A percentile compares a stretch with the other conserved stretches of the same genome.
phyloP scores from a whole-genome alignment of 345 rosid genomes.

The Odontarrhena argentea region DNA sequence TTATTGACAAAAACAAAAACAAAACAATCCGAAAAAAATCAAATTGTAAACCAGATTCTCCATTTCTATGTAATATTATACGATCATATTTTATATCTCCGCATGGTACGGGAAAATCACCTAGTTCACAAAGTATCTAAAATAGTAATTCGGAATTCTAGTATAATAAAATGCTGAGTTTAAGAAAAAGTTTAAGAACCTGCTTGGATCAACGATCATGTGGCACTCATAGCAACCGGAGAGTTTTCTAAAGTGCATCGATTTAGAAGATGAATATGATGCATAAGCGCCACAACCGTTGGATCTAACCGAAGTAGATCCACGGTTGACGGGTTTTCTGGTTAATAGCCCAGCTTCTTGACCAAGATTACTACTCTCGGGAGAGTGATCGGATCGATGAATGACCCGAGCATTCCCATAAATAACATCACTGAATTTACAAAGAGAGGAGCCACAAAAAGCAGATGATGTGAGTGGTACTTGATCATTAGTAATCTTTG shows the following conservation, averaged over 20 bases:
- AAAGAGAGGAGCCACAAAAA: conserved; percentile 50
- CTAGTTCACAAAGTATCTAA: no score
- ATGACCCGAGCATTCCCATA: conserved; percentile 40
- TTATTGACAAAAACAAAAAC: no score
- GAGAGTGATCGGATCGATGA: conserved; percentile 48
- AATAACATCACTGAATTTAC: conserved; percentile 39
- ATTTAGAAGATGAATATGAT: conserved; percentile 40
- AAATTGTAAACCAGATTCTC: no score
- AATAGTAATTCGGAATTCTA: not conserved
- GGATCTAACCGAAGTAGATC: conserved; percentile 39
- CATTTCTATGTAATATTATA: no score
- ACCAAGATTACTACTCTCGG: conserved; percentile 71
- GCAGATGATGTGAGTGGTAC: conserved; percentile 40
- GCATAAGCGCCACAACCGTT: conserved; percentile 39
- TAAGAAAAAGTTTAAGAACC: conserved; percentile 3
- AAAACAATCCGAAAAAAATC: no score
- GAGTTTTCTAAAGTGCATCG: conserved; percentile 43
- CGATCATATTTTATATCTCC: no score
- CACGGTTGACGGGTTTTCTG: conserved; percentile 47
- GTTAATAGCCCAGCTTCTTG: conserved; percentile 63
- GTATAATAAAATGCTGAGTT: not conserved
- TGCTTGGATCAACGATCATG: conserved; percentile 45
- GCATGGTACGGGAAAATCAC: no score
- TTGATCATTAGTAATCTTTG: conserved; percentile 33
- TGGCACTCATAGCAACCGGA: conserved; percentile 45